Conservation (phyloP, 345 rosid genomes). For the Ceriops zippeliana region DNA sequence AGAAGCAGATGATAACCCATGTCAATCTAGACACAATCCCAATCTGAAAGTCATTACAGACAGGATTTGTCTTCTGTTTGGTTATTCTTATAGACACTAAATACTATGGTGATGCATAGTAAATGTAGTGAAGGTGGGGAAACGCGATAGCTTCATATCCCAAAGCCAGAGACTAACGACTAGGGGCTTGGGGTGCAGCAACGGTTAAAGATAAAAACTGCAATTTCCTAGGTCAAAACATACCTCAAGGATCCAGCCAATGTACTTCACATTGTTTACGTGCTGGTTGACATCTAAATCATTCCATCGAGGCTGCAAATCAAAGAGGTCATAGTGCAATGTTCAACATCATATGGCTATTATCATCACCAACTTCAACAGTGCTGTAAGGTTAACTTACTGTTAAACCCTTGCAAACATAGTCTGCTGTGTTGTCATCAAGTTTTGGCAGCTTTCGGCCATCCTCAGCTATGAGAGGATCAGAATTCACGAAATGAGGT, state of each 20-base stretch:
- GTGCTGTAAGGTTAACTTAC: constrained; percentile 40
- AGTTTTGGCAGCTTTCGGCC: constrained; percentile 83
- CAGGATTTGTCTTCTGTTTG: too few relatives aligned
- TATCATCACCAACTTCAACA: not conserved
- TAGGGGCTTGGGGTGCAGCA: too few relatives aligned
- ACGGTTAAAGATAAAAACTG: not conserved
- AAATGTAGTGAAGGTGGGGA: too few relatives aligned
- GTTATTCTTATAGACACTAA: too few relatives aligned
- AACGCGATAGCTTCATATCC: too few relatives aligned
- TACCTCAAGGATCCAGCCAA: constrained; percentile 98
- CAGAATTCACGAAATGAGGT: constrained; percentile 65
- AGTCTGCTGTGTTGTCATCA: constrained; percentile 69
- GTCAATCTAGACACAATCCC: too few relatives aligned
- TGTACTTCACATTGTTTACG: constrained; percentile 96
- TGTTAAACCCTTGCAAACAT: constrained; percentile 73
- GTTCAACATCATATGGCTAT: not conserved
- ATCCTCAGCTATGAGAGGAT: constrained; percentile 80
- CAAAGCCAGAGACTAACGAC: too few relatives aligned
- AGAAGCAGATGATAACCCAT: too few relatives aligned
- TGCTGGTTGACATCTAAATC: constrained; percentile 98
- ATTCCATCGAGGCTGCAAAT: constrained; percentile 88
- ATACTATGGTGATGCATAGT: too few relatives aligned
- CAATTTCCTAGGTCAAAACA: not conserved
- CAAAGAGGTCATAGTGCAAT: not conserved
- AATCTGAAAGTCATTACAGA: too few relatives aligned